Evolutionary conservation across 768 basidiomycete species (phyloP), one percentile per base, ranked within the genome.

Genomic region (Boletus vermiculosoides): DNA sequence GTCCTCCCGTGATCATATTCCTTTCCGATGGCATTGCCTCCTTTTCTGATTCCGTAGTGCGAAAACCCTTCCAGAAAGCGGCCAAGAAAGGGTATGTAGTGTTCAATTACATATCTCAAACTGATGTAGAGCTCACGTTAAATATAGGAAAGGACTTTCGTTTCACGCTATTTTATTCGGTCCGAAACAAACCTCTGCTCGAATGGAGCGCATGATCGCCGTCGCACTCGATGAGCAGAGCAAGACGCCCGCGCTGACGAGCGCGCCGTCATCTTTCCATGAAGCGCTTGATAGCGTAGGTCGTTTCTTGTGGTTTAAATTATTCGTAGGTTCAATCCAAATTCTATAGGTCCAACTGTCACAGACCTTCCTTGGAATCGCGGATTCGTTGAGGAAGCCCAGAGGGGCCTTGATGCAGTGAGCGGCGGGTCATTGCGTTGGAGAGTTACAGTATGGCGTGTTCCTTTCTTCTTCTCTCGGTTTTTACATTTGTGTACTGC

Each of bases 91-190:
- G 83, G 83, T 82, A 47, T n/a, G 69, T 58, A 12, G 13, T 10
- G 0, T 5, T 51, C 18, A 0, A 12, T 12, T 9, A 1, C 5
- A 16, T 18, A 12, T 42, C 22, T 30, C 28, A 12, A 11, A 20
- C 16, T n/a, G 0, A 7, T 4, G 11, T 15, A 44, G 33, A 30
- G 5, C 42, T 47, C 11, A 57, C 18, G n/a, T 42, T 30, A 15
- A 28, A 13, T 30, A 12, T 34, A 85, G 84, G 22, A 79, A 77
- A 70, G 76, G 80, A 16, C 71, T 86, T 4, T 83, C 83, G 2
- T 78, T 86, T 55, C 84, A 85, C 18, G 71, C 83, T 0, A 80
- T 86, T 33, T 72, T 80, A 2, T 85, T 85, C 41, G 84, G 83
- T 7, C 70, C 73, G 2, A 59, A 67, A n/a, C 7, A 0, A 34